A percentile compares a stretch with the other conserved stretches of the same genome.
These are phyloP conservation scores for Pyricularia sp. DNA, from an alignment of 2,329 filamentous ascomycete genomes.

Conservation along the genomic window DNA sequence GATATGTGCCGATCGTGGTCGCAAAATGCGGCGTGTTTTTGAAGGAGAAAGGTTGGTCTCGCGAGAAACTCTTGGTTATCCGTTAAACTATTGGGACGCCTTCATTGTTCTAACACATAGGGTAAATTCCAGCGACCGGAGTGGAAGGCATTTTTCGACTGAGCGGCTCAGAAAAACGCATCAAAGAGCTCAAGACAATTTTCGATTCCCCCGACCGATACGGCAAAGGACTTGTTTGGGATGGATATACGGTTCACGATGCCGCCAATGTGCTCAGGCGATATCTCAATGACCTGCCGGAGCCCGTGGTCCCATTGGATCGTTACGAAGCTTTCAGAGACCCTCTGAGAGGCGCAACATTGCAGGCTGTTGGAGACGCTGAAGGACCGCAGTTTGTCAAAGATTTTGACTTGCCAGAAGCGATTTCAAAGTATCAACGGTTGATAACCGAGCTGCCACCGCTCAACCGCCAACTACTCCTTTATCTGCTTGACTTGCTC, in stretches of 20 bases:
- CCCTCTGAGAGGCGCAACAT: constrained; percentile 64
- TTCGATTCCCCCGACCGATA: constrained; percentile 95
- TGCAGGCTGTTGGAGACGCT: constrained; percentile 61
- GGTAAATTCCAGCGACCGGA: constrained; percentile 59
- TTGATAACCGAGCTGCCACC: constrained; percentile 90
- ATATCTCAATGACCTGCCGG: constrained; percentile 92
- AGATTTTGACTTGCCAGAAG: constrained; percentile 62
- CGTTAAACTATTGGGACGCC: background rate
- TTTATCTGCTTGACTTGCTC: constrained; percentile 92
- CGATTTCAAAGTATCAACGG: constrained; percentile 76
- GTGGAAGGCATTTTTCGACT: constrained; percentile 95
- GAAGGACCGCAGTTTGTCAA: constrained; percentile 64
- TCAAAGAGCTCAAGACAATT: constrained; percentile 85
- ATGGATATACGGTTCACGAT: constrained; percentile 96
- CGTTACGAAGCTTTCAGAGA: constrained; percentile 88
- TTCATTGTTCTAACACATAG: background rate
- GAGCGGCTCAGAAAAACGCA: constrained; percentile 92
- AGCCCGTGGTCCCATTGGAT: constrained; percentile 90
- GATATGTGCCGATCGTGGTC: constrained; percentile 96
- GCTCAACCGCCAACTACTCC: constrained; percentile 82
- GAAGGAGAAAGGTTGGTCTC: constrained; percentile 81
- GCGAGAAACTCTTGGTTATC: background rate
- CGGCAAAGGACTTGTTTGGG: constrained; percentile 94
- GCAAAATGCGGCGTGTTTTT: constrained; percentile 96
- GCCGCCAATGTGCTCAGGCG: constrained; percentile 91